Base-by-base conservation (phyloP, 331 rosid genomes). In the Telfairia occidentalis region DNA sequence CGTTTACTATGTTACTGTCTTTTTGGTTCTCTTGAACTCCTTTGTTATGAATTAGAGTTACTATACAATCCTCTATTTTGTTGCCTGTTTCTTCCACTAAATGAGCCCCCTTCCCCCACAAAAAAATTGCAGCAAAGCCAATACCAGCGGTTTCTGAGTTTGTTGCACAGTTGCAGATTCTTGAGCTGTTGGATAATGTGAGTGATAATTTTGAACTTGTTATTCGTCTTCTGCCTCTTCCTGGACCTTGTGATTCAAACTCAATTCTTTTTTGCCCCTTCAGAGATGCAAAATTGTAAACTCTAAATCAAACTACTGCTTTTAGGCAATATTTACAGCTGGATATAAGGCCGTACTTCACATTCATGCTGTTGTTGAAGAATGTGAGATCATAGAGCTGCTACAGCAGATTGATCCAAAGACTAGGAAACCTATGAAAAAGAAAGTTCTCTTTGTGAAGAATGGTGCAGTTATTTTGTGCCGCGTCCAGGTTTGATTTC, bases 261-360 rank as follows among this genome's bases (percentile, higher is more conserved):
- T 75, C 74, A 10, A 63, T 35, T 35, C 18, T 63, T 58, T 49
- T 5, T 21, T 18, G n/a, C 7, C 40, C 9, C 43, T 45, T 34
- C 13, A 18, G 40, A 9, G 75, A 13, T 73, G 81, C 35, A 73
- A 64, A 43, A 52, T 85, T 3, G 74, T 28, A 75, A 64, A 45
- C 71, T 69, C 71, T 69, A 23, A 9, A 32, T 24, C 74, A 23
- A 63, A 11, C 46, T 78, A 3, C 77, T 67, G 61, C 67, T 66
- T 46, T 46, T 58, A 95, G 99, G 99, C 97, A 73, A 95, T 95
- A 76, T 92, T 95, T 81, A 95, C 99, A 23, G 97, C 99, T 83
- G 99, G 99, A 28, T 95, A 95, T 82, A 95, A 90, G 77, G 97
- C 99, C 80, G 88, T 95, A 77, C 79, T 95, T 87, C 99, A 95